phyloP scores from a whole-genome alignment of 2,329 filamentous ascomycete genomes.

The Microdochium nivale region DNA sequence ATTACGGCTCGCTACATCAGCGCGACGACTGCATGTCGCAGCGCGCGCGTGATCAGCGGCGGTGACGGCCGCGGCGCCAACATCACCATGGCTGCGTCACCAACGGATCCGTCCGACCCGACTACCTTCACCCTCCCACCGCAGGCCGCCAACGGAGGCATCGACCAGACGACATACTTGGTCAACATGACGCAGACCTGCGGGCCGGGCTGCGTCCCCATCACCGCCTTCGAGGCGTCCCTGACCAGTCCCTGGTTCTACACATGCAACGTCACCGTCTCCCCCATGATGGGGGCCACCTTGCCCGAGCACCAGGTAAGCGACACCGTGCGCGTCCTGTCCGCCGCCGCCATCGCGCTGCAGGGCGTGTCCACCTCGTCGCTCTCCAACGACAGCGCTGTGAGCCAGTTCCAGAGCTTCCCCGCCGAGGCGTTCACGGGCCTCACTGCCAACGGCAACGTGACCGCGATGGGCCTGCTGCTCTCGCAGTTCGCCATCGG shows the following conservation, averaged over 20 bases:
- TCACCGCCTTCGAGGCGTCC: constrained; percentile 29
- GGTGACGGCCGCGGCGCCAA: constrained; percentile 18
- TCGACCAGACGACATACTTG: constrained; percentile 27
- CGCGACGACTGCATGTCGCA: constrained; percentile 17
- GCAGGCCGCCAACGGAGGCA: constrained; percentile 12
- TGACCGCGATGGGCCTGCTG: constrained; percentile 22
- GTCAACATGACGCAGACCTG: constrained; percentile 16
- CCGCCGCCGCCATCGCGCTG: constrained; percentile 28
- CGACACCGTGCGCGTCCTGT: constrained; percentile 21
- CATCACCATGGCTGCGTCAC: constrained; percentile 22
- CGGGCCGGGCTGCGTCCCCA: constrained; percentile 15
- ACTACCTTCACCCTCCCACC: constrained; percentile 1
- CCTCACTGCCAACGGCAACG: constrained; percentile 17
- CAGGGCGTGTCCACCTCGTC: constrained; percentile 24
- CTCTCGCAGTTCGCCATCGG: constrained; percentile 27
- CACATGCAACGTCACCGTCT: constrained; percentile 27
- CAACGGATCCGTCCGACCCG: constrained; percentile 10
- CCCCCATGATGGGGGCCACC: constrained; percentile 21
- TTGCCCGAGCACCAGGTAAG: constrained; percentile 26
- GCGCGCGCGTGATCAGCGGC: constrained; percentile 19
- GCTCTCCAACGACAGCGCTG: constrained; percentile 10
- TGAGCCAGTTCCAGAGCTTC: constrained; percentile 28
- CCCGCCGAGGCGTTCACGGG: constrained; percentile 31
- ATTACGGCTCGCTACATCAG: constrained; percentile 24
- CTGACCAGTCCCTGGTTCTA: constrained; percentile 28